Evolutionary conservation across 306 rosid species (phyloP), one percentile per base, ranked within the genome.

Genomic region (Morella rubra): DNA sequence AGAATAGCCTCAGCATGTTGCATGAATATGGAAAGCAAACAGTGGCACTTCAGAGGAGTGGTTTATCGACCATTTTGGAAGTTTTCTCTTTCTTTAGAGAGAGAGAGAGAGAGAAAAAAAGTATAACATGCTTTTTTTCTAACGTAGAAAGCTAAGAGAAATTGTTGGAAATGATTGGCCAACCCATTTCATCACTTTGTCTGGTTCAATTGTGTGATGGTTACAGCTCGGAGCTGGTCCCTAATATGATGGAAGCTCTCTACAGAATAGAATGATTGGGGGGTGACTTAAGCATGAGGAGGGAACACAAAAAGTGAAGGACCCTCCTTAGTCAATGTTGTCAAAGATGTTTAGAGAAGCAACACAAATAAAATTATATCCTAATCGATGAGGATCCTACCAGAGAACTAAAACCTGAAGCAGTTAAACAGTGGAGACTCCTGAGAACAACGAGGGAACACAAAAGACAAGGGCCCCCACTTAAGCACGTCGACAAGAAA

Each of bases 381-480:
- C 49, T 46, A 55, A 69, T 47, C 19, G 14, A 72, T 6, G 11
- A 13, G 44, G 68, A 61, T 61, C 44, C 45, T 61, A 14, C 44
- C 5, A 8, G 46, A 45, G 69, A 15, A 37, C n/a, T 62, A 37
- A 62, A 40, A 40, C 22, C 6, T 37, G 69, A 46, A 62, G 22
- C 8, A 37, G 22, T 62, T 62, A 7, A 0, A 62, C 46, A 32
- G 45, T 16, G 37, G 69, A 32, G 45, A 4, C 4, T 37, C 53
- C 2, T 62, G 1, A 62, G 46, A 16, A 15, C 37, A 62, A 73
- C 53, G 50, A 64, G 46, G 44, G 55, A 59, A 53, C 50, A 73
- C 44, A 51, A 73, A 65, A 56, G n/a, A 40, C 6, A 10, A 42
- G 64, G 77, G 71, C 66, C 75, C 69, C 73, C 74, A 61, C 77